Conservation (phyloP, 352 stramenopile species). For the Lagenidium sp. region DNA sequence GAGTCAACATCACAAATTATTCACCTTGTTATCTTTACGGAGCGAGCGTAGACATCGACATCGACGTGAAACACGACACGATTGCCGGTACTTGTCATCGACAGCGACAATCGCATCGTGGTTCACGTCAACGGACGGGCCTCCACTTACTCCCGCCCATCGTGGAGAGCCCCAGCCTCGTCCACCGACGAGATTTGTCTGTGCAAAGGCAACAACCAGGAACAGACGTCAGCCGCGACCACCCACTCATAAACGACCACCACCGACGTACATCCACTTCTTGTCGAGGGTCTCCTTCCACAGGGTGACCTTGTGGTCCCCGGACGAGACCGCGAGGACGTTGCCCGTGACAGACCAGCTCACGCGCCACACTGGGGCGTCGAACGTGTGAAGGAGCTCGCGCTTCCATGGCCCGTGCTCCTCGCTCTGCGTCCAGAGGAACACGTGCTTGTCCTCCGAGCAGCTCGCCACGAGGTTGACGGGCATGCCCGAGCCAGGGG, state of each 20-base stretch:
- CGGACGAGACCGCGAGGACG: constrained; percentile 96
- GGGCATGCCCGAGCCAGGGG: constrained; percentile 89
- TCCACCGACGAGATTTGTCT: constrained; percentile 88
- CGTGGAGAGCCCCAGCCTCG: constrained; percentile 72
- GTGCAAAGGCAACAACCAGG: constrained; percentile 5
- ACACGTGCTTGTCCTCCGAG: constrained; percentile 87
- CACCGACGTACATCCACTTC: constrained; percentile 86
- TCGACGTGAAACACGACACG: no score
- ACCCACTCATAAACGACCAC: constrained; percentile 1
- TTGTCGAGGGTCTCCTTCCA: constrained; percentile 98
- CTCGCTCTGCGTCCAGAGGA: constrained; percentile 93
- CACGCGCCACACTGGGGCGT: constrained; percentile 96
- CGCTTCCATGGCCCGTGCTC: constrained; percentile 83
- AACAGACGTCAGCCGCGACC: constrained; percentile 4
- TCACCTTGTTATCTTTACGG: no score
- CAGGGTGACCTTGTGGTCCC: constrained; percentile 95
- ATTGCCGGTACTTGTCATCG: no score
- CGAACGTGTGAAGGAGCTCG: constrained; percentile 91
- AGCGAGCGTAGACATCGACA: no score
- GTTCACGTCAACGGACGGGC: no score
- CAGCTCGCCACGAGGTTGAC: constrained; percentile 92
- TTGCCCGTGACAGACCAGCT: constrained; percentile 98
- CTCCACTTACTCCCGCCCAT: constrained; percentile 55
- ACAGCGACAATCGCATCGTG: no score
- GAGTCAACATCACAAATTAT: no score